phyloP scores from a whole-genome alignment of 2,329 filamentous ascomycete genomes.

The Colletotrichum brevisporum region DNA sequence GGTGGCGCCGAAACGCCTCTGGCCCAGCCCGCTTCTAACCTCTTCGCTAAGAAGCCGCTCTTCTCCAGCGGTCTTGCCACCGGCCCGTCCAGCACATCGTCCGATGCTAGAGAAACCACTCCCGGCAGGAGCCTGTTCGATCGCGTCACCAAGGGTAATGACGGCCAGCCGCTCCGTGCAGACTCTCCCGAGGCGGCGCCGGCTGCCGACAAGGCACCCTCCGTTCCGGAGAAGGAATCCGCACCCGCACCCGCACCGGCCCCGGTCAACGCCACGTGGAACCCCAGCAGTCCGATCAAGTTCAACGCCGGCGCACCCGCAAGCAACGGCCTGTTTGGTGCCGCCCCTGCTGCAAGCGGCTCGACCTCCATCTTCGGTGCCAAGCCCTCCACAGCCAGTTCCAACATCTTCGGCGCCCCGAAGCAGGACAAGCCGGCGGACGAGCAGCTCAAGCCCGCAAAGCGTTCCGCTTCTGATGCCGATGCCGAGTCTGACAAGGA shows the following conservation, averaged over 20 bases:
- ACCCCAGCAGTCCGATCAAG: conserved; percentile 66
- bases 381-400: conserved; percentile 50
- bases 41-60: conserved; percentile 50
- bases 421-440: conserved; percentile 50
- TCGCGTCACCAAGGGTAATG: conserved; percentile 64
- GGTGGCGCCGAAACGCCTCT: conserved; percentile 57
- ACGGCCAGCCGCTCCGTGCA: conserved; percentile 64
- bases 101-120: conserved; percentile 60
- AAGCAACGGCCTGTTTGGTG: conserved; percentile 39
- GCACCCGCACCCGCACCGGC: conserved; percentile 43
- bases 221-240: conserved; percentile 53
- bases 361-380: conserved; percentile 53
- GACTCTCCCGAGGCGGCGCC: conserved; percentile 45
- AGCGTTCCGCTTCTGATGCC: conserved; percentile 45
- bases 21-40: conserved; percentile 50
- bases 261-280: conserved; percentile 63
- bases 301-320: conserved; percentile 56
- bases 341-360: conserved; percentile 45
- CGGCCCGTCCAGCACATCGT: conserved; percentile 53
- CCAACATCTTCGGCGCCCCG: conserved; percentile 54
- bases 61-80: conserved; percentile 39
- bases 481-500: conserved; percentile 61
- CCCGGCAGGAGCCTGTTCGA: conserved; percentile 69
- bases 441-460: conserved; percentile 44
- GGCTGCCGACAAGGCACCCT: conserved; percentile 53